These are phyloP conservation scores for Alloteropsis semialata DNA, from an alignment of 176 grass and related monocot species.

Conservation along the genomic window DNA sequence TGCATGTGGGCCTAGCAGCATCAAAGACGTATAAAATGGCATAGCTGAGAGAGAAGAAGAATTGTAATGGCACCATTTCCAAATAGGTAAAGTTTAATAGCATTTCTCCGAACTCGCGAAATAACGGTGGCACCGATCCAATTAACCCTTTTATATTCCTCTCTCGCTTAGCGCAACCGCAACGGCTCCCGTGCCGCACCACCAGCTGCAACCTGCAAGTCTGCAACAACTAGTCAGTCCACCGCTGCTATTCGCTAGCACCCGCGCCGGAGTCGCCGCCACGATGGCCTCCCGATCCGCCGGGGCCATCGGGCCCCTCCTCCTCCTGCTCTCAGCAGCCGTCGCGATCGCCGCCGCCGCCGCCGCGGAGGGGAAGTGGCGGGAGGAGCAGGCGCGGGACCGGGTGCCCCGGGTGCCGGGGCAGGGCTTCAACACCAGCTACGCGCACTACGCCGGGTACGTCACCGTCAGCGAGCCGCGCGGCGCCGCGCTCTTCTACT, in stretches of 20 bases:
- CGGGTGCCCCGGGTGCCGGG: slow-evolving; percentile 62
- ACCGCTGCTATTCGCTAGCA: not conserved
- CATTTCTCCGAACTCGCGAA: too few species aligned
- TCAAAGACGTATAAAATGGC: too few species aligned
- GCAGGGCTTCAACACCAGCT: slow-evolving; percentile 72
- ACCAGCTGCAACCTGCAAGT: too few species aligned
- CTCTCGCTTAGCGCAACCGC: not conserved
- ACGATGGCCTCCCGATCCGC: slow-evolving; percentile 1
- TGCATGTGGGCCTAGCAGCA: too few species aligned
- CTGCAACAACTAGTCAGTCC: too few species aligned
- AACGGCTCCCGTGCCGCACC: not conserved
- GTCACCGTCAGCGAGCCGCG: slow-evolving; percentile 67
- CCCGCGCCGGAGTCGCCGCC: not conserved
- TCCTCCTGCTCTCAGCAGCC: not conserved
- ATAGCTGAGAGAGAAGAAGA: too few species aligned
- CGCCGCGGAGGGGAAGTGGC: not conserved
- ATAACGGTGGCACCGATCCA: too few species aligned
- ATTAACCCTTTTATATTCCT: not conserved
- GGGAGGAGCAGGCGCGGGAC: slow-evolving; percentile 56
- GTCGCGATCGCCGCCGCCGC: not conserved
- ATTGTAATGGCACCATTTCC: too few species aligned
- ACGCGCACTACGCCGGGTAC: slow-evolving; percentile 90
- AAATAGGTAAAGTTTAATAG: too few species aligned
- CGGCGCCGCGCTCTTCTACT: slow-evolving; percentile 90
- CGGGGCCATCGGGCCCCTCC: not conserved